A percentile compares a stretch with the other conserved stretches of the same genome.
Evolutionary conservation across 2,329 filamentous ascomycete species (phyloP).

Genomic region (Verticillium nubilum): DNA sequence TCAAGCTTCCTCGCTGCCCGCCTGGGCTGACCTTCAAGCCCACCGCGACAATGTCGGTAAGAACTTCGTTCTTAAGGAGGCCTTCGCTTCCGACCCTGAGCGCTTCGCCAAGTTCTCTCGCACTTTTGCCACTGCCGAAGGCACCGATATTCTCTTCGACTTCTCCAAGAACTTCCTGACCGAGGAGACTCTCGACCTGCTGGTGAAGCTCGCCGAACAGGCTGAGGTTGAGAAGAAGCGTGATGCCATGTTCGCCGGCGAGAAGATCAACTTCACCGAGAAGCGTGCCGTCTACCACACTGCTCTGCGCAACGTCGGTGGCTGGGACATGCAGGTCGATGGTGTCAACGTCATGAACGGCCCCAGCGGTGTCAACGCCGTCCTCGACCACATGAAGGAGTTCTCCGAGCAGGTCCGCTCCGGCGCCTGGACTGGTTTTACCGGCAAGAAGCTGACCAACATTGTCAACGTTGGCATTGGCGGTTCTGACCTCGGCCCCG

Average conservation of each 20-base stretch:
- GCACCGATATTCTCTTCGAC: slow-evolving; percentile 88
- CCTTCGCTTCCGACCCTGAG: slow-evolving; percentile 80
- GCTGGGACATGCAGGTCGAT: slow-evolving; percentile 78
- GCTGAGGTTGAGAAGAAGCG: slow-evolving; percentile 88
- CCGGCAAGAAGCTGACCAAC: slow-evolving; percentile 93
- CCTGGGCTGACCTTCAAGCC: slow-evolving; percentile 86
- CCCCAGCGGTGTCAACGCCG: slow-evolving; percentile 81
- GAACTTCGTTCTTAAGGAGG: slow-evolving; percentile 87
- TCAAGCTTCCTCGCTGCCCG: slow-evolving; percentile 77
- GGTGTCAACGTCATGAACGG: slow-evolving; percentile 89
- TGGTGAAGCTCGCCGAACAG: slow-evolving; percentile 87
- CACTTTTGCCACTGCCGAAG: slow-evolving; percentile 75
- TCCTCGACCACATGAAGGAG: slow-evolving; percentile 96
- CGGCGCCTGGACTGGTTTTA: slow-evolving; percentile 94
- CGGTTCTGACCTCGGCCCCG: slow-evolving; percentile 93
- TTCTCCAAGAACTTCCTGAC: slow-evolving; percentile 99
- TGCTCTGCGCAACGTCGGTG: slow-evolving; percentile 84
- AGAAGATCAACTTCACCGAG: slow-evolving; percentile 99
- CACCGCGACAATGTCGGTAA: slow-evolving; percentile 85
- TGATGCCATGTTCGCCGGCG: slow-evolving; percentile 94
- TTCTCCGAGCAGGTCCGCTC: slow-evolving; percentile 93
- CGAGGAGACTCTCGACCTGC: slow-evolving; percentile 81
- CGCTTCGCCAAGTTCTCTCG: slow-evolving; percentile 89
- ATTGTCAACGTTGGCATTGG: slow-evolving; percentile 98
- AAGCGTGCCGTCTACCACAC: slow-evolving; percentile 92